A percentile compares a stretch with the other conserved stretches of the same genome.
phyloP scores from a whole-genome alignment of 1,139 yeast genomes.

The Kazachstania sp. region DNA sequence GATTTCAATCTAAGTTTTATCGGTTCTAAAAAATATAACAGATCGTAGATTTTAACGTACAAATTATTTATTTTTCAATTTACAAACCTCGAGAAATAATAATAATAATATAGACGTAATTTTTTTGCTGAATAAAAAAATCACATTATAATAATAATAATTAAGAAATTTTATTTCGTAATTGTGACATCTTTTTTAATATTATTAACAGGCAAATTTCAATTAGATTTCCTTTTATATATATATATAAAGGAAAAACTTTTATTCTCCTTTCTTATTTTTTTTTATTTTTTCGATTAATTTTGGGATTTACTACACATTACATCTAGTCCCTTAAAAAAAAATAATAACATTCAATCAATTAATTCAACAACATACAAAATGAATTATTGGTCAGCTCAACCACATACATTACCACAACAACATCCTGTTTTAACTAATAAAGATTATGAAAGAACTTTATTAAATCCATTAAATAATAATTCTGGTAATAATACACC shows the following conservation, averaged over 20 bases:
- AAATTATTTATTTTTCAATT: too few relatives aligned
- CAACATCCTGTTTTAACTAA: conserved; percentile 2
- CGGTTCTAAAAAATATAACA: too few relatives aligned
- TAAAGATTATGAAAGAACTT: conserved; percentile 4
- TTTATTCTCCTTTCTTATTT: neutral
- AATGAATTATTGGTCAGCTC: conserved; percentile 5
- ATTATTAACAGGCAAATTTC: neutral
- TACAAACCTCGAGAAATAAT: too few relatives aligned
- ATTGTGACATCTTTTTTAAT: neutral
- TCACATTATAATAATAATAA: too few relatives aligned
- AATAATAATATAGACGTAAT: too few relatives aligned
- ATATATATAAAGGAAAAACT: neutral
- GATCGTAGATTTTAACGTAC: too few relatives aligned
- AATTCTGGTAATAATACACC: neutral
- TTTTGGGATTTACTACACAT: neutral
- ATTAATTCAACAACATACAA: too few relatives aligned
- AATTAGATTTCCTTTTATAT: neutral
- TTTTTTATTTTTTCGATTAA: neutral
- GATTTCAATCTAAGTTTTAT: too few relatives aligned
- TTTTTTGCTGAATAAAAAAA: too few relatives aligned
- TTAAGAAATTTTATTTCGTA: neutral
- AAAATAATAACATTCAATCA: too few relatives aligned
- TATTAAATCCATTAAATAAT: conserved; percentile 5
- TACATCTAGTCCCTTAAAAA: neutral
- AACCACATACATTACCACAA: conserved; percentile 1